Percentiles rank a stretch among this genome's conserved stretches.
phyloP scores from a whole-genome alignment of 352 stramenopile genomes.

The Bremia lactucae region DNA sequence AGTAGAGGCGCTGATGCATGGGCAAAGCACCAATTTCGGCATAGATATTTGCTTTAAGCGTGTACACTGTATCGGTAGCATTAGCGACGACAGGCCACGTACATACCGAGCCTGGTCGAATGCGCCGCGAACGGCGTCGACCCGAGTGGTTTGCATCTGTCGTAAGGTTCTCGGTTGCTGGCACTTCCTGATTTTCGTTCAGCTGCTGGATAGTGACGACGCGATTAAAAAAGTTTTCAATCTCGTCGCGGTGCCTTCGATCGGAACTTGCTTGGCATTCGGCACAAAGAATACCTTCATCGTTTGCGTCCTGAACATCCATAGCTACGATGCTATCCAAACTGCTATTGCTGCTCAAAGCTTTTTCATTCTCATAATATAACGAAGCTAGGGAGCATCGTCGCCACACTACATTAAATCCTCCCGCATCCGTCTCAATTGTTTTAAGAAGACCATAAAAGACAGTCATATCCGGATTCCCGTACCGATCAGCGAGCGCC shows the following conservation, averaged over 20 bases:
- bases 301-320: slow-evolving; percentile 21
- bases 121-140: slow-evolving; percentile 55
- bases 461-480: slow-evolving; percentile 28
- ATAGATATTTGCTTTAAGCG: slow-evolving; percentile 72
- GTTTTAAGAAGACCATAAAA: slow-evolving; percentile 37
- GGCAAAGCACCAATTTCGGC: slow-evolving; percentile 56
- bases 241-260: slow-evolving; percentile 29
- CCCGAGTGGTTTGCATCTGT: slow-evolving; percentile 26
- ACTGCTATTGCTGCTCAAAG: slow-evolving; percentile 8
- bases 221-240: slow-evolving; percentile 56
- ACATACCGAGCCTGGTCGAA: slow-evolving; percentile 35
- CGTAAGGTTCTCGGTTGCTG: slow-evolving; percentile 30
- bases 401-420: slow-evolving; percentile 28
- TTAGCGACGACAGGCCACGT: slow-evolving; percentile 45
- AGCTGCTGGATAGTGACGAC: slow-evolving; percentile 55
- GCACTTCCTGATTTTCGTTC: slow-evolving; percentile 39
- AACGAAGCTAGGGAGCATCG: slow-evolving; percentile 35
- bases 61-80: slow-evolving; percentile 56
- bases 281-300: slow-evolving; percentile 25
- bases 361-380: slow-evolving; percentile 15
- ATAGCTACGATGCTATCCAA: slow-evolving; percentile 20
- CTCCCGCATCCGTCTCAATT: slow-evolving; percentile 3
- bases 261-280: slow-evolving; percentile 40
- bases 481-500: slow-evolving; percentile 47
- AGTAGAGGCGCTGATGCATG: slow-evolving; percentile 64